Percentiles rank a stretch among this genome's conserved stretches.
Evolutionary conservation across 2,329 filamentous ascomycete species (phyloP).

Genomic region (Aspergillus pseudotamarii): DNA sequence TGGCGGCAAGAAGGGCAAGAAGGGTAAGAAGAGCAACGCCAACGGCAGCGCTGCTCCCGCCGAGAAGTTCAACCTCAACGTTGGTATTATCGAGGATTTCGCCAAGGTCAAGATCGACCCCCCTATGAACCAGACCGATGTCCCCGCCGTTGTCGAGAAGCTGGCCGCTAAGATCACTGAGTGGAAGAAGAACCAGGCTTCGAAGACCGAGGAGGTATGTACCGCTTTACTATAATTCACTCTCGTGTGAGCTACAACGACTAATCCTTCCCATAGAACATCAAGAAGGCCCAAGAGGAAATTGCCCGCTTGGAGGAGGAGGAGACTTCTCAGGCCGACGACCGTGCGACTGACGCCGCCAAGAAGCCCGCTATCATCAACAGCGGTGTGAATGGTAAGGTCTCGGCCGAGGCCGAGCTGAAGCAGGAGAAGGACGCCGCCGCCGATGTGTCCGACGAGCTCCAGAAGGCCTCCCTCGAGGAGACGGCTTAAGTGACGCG

Average conservation of each 20-base stretch:
- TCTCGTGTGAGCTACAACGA: not conserved
- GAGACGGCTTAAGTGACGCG: constrained; percentile 46
- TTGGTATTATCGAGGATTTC: constrained; percentile 90
- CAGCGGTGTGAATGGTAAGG: constrained; percentile 55
- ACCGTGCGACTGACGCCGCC: constrained; percentile 52
- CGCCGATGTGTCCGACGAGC: constrained; percentile 60
- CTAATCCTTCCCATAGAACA: constrained; percentile 67
- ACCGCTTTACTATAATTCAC: not conserved
- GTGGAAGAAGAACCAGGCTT: constrained; percentile 89
- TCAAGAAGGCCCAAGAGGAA: constrained; percentile 94
- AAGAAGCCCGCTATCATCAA: constrained; percentile 58
- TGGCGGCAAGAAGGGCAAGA: constrained; percentile 83
- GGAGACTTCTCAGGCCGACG: constrained; percentile 44
- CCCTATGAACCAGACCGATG: constrained; percentile 81
- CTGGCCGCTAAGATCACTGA: constrained; percentile 86
- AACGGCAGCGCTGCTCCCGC: constrained; percentile 53
- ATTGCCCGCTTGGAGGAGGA: constrained; percentile 85
- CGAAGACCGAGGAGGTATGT: constrained; percentile 86
- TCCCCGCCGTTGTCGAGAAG: constrained; percentile 80
- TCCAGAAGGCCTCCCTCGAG: constrained; percentile 64
- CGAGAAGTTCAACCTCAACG: constrained; percentile 79
- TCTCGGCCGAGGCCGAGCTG: constrained; percentile 57
- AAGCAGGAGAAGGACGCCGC: constrained; percentile 62
- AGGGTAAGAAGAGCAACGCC: constrained; percentile 71
- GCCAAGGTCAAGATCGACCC: constrained; percentile 81